These are phyloP conservation scores for Stemphylium lycopersici DNA, from an alignment of 2,329 filamentous ascomycete genomes.

Conservation along the genomic window DNA sequence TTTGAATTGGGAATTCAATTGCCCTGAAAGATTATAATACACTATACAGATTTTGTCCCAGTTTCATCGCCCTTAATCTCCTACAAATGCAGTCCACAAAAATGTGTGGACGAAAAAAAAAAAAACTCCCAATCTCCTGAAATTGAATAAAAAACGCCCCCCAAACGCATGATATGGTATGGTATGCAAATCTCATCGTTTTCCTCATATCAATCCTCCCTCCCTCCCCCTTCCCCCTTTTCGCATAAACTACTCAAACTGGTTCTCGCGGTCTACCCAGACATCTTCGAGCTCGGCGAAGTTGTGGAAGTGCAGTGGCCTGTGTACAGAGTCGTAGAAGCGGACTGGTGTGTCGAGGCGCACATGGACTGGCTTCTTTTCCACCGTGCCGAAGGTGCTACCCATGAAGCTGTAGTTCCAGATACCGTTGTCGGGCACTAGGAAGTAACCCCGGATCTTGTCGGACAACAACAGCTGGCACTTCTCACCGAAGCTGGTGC, in stretches of 20 bases:
- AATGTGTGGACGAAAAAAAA: background rate
- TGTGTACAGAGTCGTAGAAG: constrained; percentile 92
- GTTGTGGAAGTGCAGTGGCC: constrained; percentile 94
- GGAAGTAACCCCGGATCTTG: constrained; percentile 92
- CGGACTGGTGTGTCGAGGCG: constrained; percentile 87
- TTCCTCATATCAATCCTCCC: background rate
- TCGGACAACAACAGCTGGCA: constrained; percentile 92
- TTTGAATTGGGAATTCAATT: constrained; percentile 6
- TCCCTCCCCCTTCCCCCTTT: background rate
- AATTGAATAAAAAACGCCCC: constrained; percentile 11
- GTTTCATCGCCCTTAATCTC: constrained; percentile 3
- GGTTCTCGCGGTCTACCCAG: constrained; percentile 90
- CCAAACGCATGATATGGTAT: background rate
- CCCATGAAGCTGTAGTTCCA: constrained; percentile 99
- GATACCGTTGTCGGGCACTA: constrained; percentile 84
- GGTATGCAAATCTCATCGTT: background rate
- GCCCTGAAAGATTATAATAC: constrained; percentile 24
- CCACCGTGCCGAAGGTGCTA: constrained; percentile 80
- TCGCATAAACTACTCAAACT: constrained; percentile 67
- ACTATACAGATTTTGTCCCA: constrained; percentile 26
- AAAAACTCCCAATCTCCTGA: constrained; percentile 15
- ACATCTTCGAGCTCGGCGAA: constrained; percentile 97
- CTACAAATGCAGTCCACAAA: constrained; percentile 9
- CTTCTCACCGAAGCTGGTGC: constrained; percentile 90
- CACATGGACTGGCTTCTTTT: constrained; percentile 90